Evolutionary conservation across 495 filamentous ascomycete species (phyloP), one percentile per base, ranked within the genome.

Genomic region (Penicillium antarcticum): DNA sequence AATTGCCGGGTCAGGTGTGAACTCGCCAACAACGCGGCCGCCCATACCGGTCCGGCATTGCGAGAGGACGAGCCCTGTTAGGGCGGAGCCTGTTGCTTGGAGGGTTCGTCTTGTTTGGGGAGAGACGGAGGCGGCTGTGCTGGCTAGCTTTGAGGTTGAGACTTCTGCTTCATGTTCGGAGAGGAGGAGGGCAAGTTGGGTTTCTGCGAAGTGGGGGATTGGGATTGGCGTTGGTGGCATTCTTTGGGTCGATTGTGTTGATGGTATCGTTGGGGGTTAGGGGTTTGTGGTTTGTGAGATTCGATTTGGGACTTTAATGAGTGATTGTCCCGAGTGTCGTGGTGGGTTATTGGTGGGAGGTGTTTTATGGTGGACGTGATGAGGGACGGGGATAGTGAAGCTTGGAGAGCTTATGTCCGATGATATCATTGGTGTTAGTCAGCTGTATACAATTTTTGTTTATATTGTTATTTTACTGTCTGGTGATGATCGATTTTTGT

Each of bases 1-100:
- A 12, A 88, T 79, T 3, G 92, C 91, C 2, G 78, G 58, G 60
- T 97, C 92, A 0, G 84, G 79, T 2, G 72, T 79, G 17, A 97
- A 85, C 60, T 96, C 91, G 14, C 96, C 70, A 3, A 98, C 84
- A 0, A 88, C 88, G 33, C 89, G 87, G 1, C 94, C 95, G 17
- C 92, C 95, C 8, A 96, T 71, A 0, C 94, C 95, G 0, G 94
- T 97, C n/a, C 92, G 86, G 66, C 88, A 88, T 42, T 86, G 82
- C n/a, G 77, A 67, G 11, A 95, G 70, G 16, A 79, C 59, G 3
- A 98, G 78, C 54, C 95, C 96, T 0, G 86, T 86, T 29, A 97
- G 73, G 1, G 95, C 94, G 56, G 96, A 80, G 34, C 94, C 94
- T 3, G 91, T 90, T 44, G 89, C 86, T 66, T 91, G 82, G 18